A percentile compares a stretch with the other conserved stretches of the same genome.
Evolutionary conservation across 805 yeast species (phyloP).

Genomic region (Tetrapisispora fleetii): DNA sequence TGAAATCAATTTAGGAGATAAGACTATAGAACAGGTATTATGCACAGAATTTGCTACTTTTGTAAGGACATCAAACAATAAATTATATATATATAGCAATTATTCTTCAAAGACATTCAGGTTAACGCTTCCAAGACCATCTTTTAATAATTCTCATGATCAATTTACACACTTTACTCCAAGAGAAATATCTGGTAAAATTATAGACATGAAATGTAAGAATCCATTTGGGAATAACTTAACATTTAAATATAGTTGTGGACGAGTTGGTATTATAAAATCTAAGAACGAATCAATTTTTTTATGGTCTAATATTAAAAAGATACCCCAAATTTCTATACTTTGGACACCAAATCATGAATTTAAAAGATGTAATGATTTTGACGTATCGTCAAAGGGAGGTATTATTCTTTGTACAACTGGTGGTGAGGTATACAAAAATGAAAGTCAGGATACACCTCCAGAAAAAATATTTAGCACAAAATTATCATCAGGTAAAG

Average conservation of each 20-base stretch:
- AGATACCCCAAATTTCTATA: constrained; percentile 35
- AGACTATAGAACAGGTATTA: constrained; percentile 41
- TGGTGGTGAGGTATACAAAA: constrained; percentile 56
- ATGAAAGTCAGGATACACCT: constrained; percentile 2
- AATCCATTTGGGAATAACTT: constrained; percentile 34
- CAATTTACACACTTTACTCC: constrained; percentile 30
- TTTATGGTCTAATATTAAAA: constrained; percentile 31
- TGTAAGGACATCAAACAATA: constrained; percentile 47
- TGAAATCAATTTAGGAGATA: constrained; percentile 12
- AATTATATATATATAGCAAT: constrained; percentile 51
- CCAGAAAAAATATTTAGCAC: constrained; percentile 24
- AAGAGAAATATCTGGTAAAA: constrained; percentile 21
- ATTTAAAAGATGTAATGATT: constrained; percentile 42
- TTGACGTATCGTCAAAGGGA: constrained; percentile 61
- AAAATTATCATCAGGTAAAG: constrained; percentile 28
- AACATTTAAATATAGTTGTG: constrained; percentile 46
- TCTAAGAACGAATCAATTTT: constrained; percentile 12
- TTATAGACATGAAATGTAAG: constrained; percentile 25
- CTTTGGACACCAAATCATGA: constrained; percentile 54
- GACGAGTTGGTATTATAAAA: constrained; percentile 39
- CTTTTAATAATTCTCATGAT: constrained; percentile 20
- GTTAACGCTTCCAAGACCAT: constrained; percentile 28
- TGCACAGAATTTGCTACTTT: constrained; percentile 66
- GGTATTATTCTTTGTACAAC: constrained; percentile 56
- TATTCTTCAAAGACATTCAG: constrained; percentile 47